Percentiles rank a stretch among this genome's conserved stretches.
phyloP scores from a whole-genome alignment of 495 filamentous ascomycete genomes.

The Apiosordaria backusii region DNA sequence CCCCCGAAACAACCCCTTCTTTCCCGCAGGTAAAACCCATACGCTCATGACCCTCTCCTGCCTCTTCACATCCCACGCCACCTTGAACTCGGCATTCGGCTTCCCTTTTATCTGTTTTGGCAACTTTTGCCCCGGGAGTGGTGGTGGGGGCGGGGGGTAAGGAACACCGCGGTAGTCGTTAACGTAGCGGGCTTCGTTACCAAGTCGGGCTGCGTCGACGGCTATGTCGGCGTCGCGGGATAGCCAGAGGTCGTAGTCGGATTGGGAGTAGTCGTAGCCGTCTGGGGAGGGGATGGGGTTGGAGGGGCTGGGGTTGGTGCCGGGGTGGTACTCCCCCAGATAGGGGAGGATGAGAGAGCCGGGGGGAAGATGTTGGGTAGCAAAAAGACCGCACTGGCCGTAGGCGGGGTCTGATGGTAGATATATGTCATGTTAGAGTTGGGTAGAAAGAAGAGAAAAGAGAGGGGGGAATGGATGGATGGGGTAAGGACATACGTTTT shows the following conservation, averaged over 20 bases:
- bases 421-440: not conserved
- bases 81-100: slow-evolving; percentile 61
- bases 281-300: not conserved
- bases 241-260: slow-evolving; percentile 66
- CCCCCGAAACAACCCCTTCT: slow-evolving; percentile 39
- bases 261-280: slow-evolving; percentile 41
- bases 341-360: slow-evolving; percentile 62
- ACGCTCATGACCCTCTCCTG: slow-evolving; percentile 56
- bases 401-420: slow-evolving; percentile 53
- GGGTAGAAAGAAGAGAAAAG: not conserved
- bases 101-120: slow-evolving; percentile 20
- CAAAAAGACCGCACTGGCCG: slow-evolving; percentile 65
- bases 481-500: slow-evolving; percentile 12
- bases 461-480: not conserved
- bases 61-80: slow-evolving; percentile 46
- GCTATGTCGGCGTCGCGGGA: slow-evolving; percentile 56
- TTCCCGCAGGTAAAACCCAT: slow-evolving; percentile 56
- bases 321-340: slow-evolving; percentile 56
- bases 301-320: slow-evolving; percentile 16
- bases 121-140: not conserved
- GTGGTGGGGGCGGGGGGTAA: not conserved
- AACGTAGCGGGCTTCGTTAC: slow-evolving; percentile 69
- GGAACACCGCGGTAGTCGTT: slow-evolving; percentile 71
- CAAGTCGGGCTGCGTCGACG: slow-evolving; percentile 58
- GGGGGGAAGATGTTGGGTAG: slow-evolving; percentile 52